These are phyloP conservation scores for Endocarpon pusillum DNA, from an alignment of 495 filamentous ascomycete genomes.

Conservation along the genomic window DNA sequence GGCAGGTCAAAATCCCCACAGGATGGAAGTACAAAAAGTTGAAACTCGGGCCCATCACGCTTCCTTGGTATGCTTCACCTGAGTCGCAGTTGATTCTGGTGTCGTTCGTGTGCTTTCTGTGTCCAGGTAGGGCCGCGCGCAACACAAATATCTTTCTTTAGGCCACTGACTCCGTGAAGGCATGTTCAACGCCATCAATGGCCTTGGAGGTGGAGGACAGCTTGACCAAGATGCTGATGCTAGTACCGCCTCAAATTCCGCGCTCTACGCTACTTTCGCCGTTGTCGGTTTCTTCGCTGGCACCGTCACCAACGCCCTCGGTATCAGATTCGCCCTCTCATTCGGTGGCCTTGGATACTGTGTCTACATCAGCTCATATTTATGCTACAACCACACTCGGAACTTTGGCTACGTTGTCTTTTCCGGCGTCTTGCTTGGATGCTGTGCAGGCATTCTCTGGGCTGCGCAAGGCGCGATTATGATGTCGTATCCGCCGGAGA, in stretches of 20 bases:
- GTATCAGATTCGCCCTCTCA: slow-evolving; percentile 23
- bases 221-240: slow-evolving; percentile 15
- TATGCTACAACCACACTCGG: slow-evolving; percentile 51
- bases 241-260: slow-evolving; percentile 35
- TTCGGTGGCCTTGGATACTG: slow-evolving; percentile 30
- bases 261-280: slow-evolving; percentile 43
- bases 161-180: too few relatives aligned
- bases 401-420: slow-evolving; percentile 66
- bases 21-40: slow-evolving; percentile 36
- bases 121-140: slow-evolving; percentile 45
- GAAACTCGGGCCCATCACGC: slow-evolving; percentile 25
- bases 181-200: slow-evolving; percentile 54
- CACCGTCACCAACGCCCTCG: slow-evolving; percentile 29
- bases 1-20: slow-evolving; percentile 6
- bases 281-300: slow-evolving; percentile 37
- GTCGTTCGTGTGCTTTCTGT: slow-evolving; percentile 61
- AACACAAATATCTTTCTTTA: slow-evolving; percentile 5
- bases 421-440: slow-evolving; percentile 29
- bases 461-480: slow-evolving; percentile 35
- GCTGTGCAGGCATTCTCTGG: slow-evolving; percentile 33
- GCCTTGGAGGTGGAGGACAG: slow-evolving; percentile 36
- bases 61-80: slow-evolving; percentile 62
- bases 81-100: slow-evolving; percentile 30
- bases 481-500: slow-evolving; percentile 33
- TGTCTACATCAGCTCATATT: slow-evolving; percentile 26